Conservation (phyloP, 2,329 filamentous ascomycete genomes). For the Epichloe elymi region DNA sequence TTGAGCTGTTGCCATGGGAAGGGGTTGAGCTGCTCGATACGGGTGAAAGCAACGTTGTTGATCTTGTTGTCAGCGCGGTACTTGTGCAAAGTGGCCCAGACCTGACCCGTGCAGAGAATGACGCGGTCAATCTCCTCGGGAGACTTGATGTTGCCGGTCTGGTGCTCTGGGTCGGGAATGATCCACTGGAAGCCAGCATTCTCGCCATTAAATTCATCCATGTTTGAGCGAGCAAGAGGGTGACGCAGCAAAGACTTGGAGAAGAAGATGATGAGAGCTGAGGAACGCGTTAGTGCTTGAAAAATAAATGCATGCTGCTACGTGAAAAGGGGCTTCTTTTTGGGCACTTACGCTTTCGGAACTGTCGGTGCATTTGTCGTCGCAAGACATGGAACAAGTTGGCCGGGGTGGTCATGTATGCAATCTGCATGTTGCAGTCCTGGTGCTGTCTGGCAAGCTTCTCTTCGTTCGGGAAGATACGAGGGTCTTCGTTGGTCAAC, state of each 20-base stretch:
- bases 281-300: background rate
- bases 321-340: background rate
- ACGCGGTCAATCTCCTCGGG: slow-evolving; percentile 87
- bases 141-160: slow-evolving; percentile 57
- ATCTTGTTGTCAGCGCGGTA: slow-evolving; percentile 77
- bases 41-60: slow-evolving; percentile 85
- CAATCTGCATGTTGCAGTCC: slow-evolving; percentile 99
- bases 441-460: slow-evolving; percentile 96
- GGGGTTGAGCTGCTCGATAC: slow-evolving; percentile 93
- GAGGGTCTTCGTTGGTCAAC: slow-evolving; percentile 93
- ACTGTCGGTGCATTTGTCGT: slow-evolving; percentile 96
- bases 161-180: slow-evolving; percentile 79
- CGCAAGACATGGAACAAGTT: slow-evolving; percentile 95
- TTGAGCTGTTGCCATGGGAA: slow-evolving; percentile 97
- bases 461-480: slow-evolving; percentile 75
- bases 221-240: slow-evolving; percentile 74
- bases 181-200: slow-evolving; percentile 89
- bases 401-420: slow-evolving; percentile 88
- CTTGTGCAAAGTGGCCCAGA: slow-evolving; percentile 82
- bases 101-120: slow-evolving; percentile 87
- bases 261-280: slow-evolving; percentile 93
- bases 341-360: slow-evolving; percentile 78
- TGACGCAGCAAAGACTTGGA: slow-evolving; percentile 93
- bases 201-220: slow-evolving; percentile 83
- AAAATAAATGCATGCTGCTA: too few species aligned